These are phyloP conservation scores for Cladosporium halotolerans DNA, from an alignment of 2,329 filamentous ascomycete species.

Conservation along the genomic window DNA sequence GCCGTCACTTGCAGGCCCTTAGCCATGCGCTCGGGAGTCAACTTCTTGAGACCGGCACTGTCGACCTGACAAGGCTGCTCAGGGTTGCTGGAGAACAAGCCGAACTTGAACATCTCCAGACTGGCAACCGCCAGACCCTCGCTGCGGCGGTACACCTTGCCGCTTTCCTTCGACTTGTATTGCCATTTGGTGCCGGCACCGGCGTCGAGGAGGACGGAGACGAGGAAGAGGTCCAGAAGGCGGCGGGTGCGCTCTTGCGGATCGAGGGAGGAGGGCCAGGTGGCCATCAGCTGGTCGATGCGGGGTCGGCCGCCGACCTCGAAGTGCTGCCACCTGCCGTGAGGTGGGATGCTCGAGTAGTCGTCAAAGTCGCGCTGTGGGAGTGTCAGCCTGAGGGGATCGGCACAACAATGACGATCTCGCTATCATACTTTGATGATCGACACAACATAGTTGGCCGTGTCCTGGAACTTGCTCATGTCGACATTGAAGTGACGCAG, in stretches of 20 bases:
- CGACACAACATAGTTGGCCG: slow-evolving; percentile 79
- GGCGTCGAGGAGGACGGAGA: slow-evolving; percentile 78
- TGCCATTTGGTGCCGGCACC: slow-evolving; percentile 87
- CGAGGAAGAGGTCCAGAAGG: slow-evolving; percentile 69
- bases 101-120: slow-evolving; percentile 89
- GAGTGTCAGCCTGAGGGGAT: neutral
- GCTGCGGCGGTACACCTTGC: slow-evolving; percentile 72
- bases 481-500: slow-evolving; percentile 86
- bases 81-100: slow-evolving; percentile 77
- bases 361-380: slow-evolving; percentile 62
- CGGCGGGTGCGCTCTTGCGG: slow-evolving; percentile 67
- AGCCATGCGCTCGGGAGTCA: slow-evolving; percentile 69
- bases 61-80: slow-evolving; percentile 85
- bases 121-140: slow-evolving; percentile 77
- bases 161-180: slow-evolving; percentile 87
- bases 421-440: slow-evolving; percentile 72
- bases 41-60: slow-evolving; percentile 65
- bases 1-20: slow-evolving; percentile 79
- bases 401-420: neutral
- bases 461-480: slow-evolving; percentile 73
- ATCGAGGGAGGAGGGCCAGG: slow-evolving; percentile 64
- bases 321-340: slow-evolving; percentile 80
- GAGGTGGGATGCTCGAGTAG: slow-evolving; percentile 71
- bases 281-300: slow-evolving; percentile 62
- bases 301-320: slow-evolving; percentile 71